These are phyloP conservation scores for Diaporthe amygdali DNA, from an alignment of 2,329 filamentous ascomycete species.

Conservation along the genomic window DNA sequence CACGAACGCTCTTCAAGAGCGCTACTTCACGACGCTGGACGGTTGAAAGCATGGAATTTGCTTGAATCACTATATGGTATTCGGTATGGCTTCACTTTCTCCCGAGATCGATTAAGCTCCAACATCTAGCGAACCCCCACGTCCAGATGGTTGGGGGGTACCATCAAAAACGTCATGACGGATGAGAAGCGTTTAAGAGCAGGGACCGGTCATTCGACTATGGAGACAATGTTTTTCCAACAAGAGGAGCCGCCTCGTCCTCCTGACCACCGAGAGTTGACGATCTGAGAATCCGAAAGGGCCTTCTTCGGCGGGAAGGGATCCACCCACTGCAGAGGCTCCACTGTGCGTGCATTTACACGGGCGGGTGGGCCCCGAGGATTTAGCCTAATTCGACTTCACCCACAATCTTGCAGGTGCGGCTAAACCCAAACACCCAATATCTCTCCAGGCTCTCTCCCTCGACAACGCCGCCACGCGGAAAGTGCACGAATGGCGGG, in stretches of 20 bases:
- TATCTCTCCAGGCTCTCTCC: not conserved
- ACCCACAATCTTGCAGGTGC: slow-evolving; percentile 26
- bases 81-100: not conserved
- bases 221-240: not conserved
- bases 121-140: not conserved
- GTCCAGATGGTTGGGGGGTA: not conserved
- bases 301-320: not conserved
- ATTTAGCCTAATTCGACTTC: slow-evolving; percentile 25
- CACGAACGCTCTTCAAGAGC: not conserved
- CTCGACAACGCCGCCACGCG: not conserved
- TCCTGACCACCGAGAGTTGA: not conserved
- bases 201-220: not conserved
- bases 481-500: not conserved
- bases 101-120: not conserved
- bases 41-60: not conserved
- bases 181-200: not conserved
- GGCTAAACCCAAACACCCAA: slow-evolving; percentile 28
- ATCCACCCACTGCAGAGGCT: slow-evolving; percentile 32
- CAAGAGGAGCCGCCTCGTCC: not conserved
- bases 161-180: not conserved
- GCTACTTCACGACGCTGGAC: not conserved
- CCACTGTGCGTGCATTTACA: not conserved
- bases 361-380: not conserved
- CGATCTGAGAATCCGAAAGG: not conserved
- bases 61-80: not conserved